These are phyloP conservation scores for Dioscorea alata DNA, from an alignment of 106 monocot genomes.

Conservation along the genomic window DNA sequence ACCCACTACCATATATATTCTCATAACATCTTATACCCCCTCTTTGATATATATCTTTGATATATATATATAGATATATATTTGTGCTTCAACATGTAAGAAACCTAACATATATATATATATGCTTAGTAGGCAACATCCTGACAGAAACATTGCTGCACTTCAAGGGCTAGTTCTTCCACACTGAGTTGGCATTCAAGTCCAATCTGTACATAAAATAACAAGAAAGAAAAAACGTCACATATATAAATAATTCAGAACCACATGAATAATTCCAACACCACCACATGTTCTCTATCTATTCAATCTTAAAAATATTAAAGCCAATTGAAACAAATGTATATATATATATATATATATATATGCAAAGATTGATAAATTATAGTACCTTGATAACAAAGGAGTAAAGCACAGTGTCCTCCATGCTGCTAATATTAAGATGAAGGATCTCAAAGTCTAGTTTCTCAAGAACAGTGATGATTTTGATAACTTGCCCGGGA, in stretches of 20 bases:
- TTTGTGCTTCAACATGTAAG: not conserved
- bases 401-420: conserved; percentile 85
- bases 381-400: conserved; percentile 67
- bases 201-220: conserved; percentile 48
- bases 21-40: no score
- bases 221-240: not conserved
- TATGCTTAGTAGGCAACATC: conserved; percentile 4
- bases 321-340: not conserved
- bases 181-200: conserved; percentile 63
- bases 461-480: conserved; percentile 46
- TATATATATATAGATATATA: no score
- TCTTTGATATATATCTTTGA: no score
- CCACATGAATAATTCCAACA: no score
- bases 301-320: no score
- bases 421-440: conserved; percentile 81
- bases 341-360: not conserved
- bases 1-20: no score
- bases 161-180: conserved; percentile 50
- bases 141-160: conserved; percentile 46
- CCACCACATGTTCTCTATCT: no score
- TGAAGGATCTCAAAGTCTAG: conserved; percentile 73
- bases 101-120: not conserved
- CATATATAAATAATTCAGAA: no score
- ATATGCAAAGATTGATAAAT: not conserved
- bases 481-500: conserved; percentile 56